phyloP scores from a whole-genome alignment of 768 basidiomycete species.

The Sarcodon sp. region DNA sequence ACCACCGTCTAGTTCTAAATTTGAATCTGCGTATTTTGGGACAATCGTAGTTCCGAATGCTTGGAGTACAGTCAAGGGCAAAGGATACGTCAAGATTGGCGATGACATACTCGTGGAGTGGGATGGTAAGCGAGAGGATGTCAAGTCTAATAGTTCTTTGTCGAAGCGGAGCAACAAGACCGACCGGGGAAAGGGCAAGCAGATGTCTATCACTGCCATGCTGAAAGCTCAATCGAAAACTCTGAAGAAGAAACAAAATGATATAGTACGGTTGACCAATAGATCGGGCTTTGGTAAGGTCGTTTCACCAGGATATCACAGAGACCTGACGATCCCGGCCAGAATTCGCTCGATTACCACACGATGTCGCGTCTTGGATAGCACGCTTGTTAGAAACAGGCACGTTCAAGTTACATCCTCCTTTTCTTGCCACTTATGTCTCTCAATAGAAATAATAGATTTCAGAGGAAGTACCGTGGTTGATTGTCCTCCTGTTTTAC shows the following conservation, averaged over 20 bases:
- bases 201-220: slow-evolving; percentile 55
- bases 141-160: slow-evolving; percentile 4
- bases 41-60: slow-evolving; percentile 60
- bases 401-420: slow-evolving; percentile 13
- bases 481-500: slow-evolving; percentile 60
- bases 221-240: slow-evolving; percentile 42
- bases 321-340: neutral
- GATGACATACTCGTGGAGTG: slow-evolving; percentile 49
- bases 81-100: slow-evolving; percentile 52
- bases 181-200: slow-evolving; percentile 24
- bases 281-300: slow-evolving; percentile 47
- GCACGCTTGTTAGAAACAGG: slow-evolving; percentile 63
- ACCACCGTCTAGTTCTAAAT: slow-evolving; percentile 1
- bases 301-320: neutral
- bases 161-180: slow-evolving; percentile 1
- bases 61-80: slow-evolving; percentile 69
- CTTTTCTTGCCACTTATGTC: neutral
- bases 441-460: slow-evolving; percentile 41
- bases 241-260: slow-evolving; percentile 47
- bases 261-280: slow-evolving; percentile 57
- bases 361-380: slow-evolving; percentile 60
- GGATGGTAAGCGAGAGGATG: slow-evolving; percentile 27
- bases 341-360: slow-evolving; percentile 74
- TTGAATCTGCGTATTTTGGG: slow-evolving; percentile 41
- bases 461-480: slow-evolving; percentile 60